Conservation (phyloP, 164 flowering plant genomes). For the Piper longum region DNA sequence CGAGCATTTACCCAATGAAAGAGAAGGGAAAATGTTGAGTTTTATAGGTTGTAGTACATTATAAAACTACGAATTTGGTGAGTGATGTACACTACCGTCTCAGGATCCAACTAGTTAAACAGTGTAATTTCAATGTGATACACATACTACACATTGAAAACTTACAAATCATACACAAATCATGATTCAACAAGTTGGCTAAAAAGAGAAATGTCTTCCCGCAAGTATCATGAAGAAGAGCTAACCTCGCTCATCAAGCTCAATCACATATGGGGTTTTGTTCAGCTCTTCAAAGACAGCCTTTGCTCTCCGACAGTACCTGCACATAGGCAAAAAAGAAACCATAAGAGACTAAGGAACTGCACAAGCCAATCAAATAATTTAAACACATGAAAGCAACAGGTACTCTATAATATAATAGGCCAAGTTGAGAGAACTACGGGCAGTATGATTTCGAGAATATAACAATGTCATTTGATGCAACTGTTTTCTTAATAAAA, state of each 20-base stretch:
- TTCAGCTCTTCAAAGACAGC: conserved; percentile 78
- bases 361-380: no score
- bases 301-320: conserved; percentile 80
- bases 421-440: conserved; percentile 17
- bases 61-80: no score
- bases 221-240: neutral
- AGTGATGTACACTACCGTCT: no score
- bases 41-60: no score
- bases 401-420: no score
- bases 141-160: neutral
- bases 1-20: no score
- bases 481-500: conserved; percentile 57
- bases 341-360: neutral
- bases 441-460: conserved; percentile 95
- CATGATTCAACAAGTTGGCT: neutral
- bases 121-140: neutral
- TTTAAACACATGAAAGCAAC: no score
- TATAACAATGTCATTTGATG: conserved; percentile 58
- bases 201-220: neutral
- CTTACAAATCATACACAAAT: no score
- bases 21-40: no score
- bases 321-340: conserved; percentile 14
- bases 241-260: conserved; percentile 82
- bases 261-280: conserved; percentile 57
- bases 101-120: neutral